phyloP scores from a whole-genome alignment of 768 basidiomycete genomes.

The Suillus subalutaceus region DNA sequence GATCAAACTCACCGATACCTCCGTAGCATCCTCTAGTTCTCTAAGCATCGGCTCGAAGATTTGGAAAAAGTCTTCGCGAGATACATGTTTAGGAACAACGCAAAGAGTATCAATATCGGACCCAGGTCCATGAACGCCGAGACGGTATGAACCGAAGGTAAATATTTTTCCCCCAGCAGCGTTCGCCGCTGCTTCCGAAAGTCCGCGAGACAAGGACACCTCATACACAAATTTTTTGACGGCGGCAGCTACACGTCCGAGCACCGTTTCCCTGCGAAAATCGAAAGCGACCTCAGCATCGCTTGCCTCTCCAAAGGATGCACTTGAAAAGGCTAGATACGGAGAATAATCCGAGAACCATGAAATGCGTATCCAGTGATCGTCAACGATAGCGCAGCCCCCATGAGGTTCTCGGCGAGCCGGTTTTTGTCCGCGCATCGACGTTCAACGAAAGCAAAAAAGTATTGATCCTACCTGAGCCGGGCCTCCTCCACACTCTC shows the following conservation, averaged over 20 bases:
- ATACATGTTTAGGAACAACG: constrained; percentile 96
- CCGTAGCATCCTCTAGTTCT: constrained; percentile 78
- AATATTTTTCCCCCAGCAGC: constrained; percentile 98
- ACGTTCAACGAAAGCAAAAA: constrained; percentile 4
- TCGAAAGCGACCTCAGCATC: constrained; percentile 26
- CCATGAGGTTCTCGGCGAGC: not conserved
- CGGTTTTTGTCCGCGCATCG: constrained; percentile 1
- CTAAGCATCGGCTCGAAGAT: constrained; percentile 88
- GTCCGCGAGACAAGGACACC: constrained; percentile 75
- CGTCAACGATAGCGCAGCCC: constrained; percentile 5
- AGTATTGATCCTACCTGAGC: constrained; percentile 62
- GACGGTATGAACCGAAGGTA: constrained; percentile 96
- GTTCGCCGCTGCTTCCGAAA: constrained; percentile 85
- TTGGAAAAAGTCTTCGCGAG: constrained; percentile 94
- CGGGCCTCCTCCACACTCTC: constrained; percentile 88
- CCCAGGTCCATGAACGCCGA: constrained; percentile 96
- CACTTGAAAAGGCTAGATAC: constrained; percentile 1
- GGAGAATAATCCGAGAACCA: not conserved
- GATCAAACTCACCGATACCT: constrained; percentile 76
- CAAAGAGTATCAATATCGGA: constrained; percentile 98
- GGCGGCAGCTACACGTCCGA: constrained; percentile 85
- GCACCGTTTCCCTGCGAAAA: constrained; percentile 79
- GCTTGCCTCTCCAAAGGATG: constrained; percentile 8
- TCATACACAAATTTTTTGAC: constrained; percentile 93
- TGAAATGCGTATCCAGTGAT: constrained; percentile 3